phyloP scores from a whole-genome alignment of 805 yeast genomes.

The Lipomyces japonicus region DNA sequence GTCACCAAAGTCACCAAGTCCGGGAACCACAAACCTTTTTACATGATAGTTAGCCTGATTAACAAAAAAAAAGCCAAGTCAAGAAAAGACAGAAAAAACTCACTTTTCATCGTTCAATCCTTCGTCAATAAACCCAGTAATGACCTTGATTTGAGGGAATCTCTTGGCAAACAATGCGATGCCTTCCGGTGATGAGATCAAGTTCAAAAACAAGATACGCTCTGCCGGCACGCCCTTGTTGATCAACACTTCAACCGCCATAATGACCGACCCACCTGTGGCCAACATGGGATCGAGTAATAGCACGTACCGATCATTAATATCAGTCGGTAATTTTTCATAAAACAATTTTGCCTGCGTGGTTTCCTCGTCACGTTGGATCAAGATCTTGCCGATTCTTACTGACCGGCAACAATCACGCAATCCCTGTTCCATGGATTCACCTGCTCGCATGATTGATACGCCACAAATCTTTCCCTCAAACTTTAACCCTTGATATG shows the following conservation, averaged over 20 bases:
- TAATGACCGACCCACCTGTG: slow-evolving; percentile 96
- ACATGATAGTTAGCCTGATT: neutral
- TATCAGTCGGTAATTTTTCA: slow-evolving; percentile 92
- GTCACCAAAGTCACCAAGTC: slow-evolving; percentile 97
- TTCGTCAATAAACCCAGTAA: slow-evolving; percentile 91
- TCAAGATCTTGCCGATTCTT: slow-evolving; percentile 91
- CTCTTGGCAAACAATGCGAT: slow-evolving; percentile 68
- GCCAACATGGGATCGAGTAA: slow-evolving; percentile 96
- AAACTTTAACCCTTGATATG: slow-evolving; percentile 73
- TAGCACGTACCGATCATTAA: slow-evolving; percentile 81
- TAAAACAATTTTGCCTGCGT: slow-evolving; percentile 88
- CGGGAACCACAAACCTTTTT: slow-evolving; percentile 68
- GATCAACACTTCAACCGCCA: slow-evolving; percentile 90
- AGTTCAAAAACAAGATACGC: slow-evolving; percentile 82
- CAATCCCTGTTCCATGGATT: slow-evolving; percentile 97
- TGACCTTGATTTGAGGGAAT: slow-evolving; percentile 80
- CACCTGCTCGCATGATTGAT: slow-evolving; percentile 97
- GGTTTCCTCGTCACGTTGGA: slow-evolving; percentile 98
- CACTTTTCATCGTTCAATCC: slow-evolving; percentile 76
- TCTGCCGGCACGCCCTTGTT: slow-evolving; percentile 84
- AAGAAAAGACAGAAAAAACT: neutral
- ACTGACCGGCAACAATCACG: slow-evolving; percentile 97
- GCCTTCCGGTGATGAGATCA: slow-evolving; percentile 95
- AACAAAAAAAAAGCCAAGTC: neutral
- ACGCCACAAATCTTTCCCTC: slow-evolving; percentile 96